Evolutionary conservation across 2,329 filamentous ascomycete genomes (phyloP), one percentile per base, ranked within the genome.

Genomic region (Parasarocladium wereldwijsianum): DNA sequence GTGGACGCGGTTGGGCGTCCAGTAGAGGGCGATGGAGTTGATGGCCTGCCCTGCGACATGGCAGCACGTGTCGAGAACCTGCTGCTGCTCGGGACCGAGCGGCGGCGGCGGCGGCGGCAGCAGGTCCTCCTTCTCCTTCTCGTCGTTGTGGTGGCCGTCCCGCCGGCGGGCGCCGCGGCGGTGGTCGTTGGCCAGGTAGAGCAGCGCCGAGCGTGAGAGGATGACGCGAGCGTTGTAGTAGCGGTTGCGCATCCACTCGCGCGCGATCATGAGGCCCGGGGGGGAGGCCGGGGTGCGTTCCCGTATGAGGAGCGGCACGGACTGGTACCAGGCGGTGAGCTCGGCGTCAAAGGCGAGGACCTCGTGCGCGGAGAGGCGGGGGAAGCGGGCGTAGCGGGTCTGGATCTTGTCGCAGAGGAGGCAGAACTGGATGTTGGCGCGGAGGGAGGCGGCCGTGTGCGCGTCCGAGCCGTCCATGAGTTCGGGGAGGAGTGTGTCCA

Each of bases 1-100:
- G 14, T 48, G 47, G 16, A 50, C 38, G 12, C 43, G 39, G 29
- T 49, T 50, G 5, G 45, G 47, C 0, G 40, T 46, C 47, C 47
- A 50, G 37, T 48, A 42, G 5, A 49, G 36, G 3, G 45, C 44
- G 17, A 46, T 46, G 11, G 41, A 36, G 24, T 50, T 41, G 10
- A 50, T 47, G n/a, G 46, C 44, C 32, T 50, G 44, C 8, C 33
- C 31, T 2, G 47, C 42, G 3, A 50, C 41, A 10, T 25, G 18
- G 20, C 46, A 45, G 29, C 44, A 48, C 5, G 32, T 33, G 3
- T 44, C 36, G 3, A 44, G 33, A 2, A 44, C 40, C 10, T 38
- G 35, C 5, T 37, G 31, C 20, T 44, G 38, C 16, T 47, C 43
- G 5, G 36, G 29, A 2, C 36, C 32, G 17, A 31, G 33, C n/a